Evolutionary conservation across 2,329 filamentous ascomycete genomes (phyloP).

Genomic region (Stachybotrys elegans): DNA sequence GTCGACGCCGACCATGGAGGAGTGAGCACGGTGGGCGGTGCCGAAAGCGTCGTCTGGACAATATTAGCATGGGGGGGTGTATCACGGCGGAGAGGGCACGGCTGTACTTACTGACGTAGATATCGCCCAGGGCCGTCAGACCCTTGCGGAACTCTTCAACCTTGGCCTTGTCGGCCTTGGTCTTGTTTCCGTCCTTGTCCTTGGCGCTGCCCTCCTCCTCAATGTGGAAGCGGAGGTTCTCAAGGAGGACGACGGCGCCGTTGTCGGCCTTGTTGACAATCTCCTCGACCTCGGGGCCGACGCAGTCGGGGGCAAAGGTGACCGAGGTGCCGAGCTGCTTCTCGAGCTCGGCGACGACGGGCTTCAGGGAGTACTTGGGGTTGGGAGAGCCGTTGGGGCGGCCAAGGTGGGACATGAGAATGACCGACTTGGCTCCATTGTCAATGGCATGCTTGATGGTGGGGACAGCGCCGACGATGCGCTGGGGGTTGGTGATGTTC

Average conservation of each 20-base stretch:
- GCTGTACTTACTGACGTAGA: slow-evolving; percentile 79
- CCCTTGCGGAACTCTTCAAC: slow-evolving; percentile 94
- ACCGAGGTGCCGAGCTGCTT: slow-evolving; percentile 82
- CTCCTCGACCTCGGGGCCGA: slow-evolving; percentile 85
- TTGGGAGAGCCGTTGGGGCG: slow-evolving; percentile 88
- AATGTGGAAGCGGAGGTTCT: slow-evolving; percentile 97
- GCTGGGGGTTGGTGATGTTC: slow-evolving; percentile 97
- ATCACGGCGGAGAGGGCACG: neutral
- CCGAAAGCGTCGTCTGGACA: slow-evolving; percentile 88
- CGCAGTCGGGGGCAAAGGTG: slow-evolving; percentile 83
- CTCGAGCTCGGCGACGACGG: slow-evolving; percentile 86
- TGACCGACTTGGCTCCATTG: slow-evolving; percentile 82
- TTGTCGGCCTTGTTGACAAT: slow-evolving; percentile 76
- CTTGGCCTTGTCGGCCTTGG: slow-evolving; percentile 91
- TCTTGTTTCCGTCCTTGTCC: slow-evolving; percentile 92
- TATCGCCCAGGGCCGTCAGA: slow-evolving; percentile 86
- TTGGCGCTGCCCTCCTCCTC: slow-evolving; percentile 98
- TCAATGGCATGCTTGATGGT: slow-evolving; percentile 94
- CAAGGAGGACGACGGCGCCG: slow-evolving; percentile 83
- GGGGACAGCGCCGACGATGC: slow-evolving; percentile 90
- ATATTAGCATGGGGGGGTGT: slow-evolving; percentile 12
- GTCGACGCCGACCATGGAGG: slow-evolving; percentile 96
- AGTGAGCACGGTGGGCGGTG: slow-evolving; percentile 96
- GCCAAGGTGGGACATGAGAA: slow-evolving; percentile 98
- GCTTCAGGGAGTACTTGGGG: slow-evolving; percentile 90